Evolutionary conservation across 495 filamentous ascomycete species (phyloP).

Genomic region (Penicillium psychrofluorescens): DNA sequence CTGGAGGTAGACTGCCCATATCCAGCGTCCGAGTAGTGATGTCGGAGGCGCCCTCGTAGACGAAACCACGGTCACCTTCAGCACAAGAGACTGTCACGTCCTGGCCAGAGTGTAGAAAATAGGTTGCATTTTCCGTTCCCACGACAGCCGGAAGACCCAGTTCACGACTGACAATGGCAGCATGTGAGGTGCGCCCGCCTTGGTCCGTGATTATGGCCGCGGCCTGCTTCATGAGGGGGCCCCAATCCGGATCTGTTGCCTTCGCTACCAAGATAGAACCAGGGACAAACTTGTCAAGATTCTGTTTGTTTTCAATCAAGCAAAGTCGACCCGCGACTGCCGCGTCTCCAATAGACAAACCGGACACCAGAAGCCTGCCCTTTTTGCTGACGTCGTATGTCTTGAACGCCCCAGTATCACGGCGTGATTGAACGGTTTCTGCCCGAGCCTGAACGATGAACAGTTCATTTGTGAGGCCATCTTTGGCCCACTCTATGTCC

Average conservation of each 20-base stretch:
- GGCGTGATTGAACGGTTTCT: constrained; percentile 28
- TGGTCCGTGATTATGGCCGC: constrained; percentile 30
- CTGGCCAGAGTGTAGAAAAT: constrained; percentile 26
- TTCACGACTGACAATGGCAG: constrained; percentile 33
- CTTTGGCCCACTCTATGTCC: constrained; percentile 35
- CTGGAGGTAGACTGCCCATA: constrained; percentile 6
- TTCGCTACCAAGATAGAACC: constrained; percentile 23
- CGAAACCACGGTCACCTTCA: constrained; percentile 26
- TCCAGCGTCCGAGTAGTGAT: constrained; percentile 20
- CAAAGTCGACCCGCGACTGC: constrained; percentile 26
- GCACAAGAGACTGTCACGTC: constrained; percentile 31
- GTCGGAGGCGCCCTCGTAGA: constrained; percentile 23
- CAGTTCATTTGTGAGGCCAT: constrained; percentile 22
- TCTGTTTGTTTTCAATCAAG: constrained; percentile 18
- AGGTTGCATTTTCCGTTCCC: constrained; percentile 23
- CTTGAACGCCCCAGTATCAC: constrained; percentile 17
- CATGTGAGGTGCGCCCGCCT: constrained; percentile 32
- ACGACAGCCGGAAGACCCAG: constrained; percentile 27
- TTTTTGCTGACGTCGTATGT: constrained; percentile 20
- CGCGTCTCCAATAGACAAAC: constrained; percentile 23
- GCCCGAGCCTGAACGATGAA: constrained; percentile 32
- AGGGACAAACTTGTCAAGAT: constrained; percentile 22
- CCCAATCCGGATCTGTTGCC: constrained; percentile 31
- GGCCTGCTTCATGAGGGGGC: constrained; percentile 30
- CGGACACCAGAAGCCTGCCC: constrained; percentile 16